Base-by-base conservation (phyloP, 2,329 filamentous ascomycete genomes). In the Diaporthe citri region DNA sequence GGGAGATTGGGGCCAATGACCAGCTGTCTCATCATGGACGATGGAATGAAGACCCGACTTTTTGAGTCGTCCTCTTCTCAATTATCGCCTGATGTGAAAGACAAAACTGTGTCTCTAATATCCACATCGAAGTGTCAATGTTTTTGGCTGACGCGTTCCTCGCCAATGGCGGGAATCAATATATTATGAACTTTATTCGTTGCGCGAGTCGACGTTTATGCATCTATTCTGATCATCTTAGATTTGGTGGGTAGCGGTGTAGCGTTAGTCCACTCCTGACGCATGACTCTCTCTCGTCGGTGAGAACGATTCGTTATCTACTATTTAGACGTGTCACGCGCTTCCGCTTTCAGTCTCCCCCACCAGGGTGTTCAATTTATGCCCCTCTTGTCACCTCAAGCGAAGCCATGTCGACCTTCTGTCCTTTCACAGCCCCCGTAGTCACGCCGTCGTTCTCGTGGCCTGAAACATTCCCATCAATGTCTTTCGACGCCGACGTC, bases 161-260 rank as follows among this genome's bases (percentile, higher is more conserved):
- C 62, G 62, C 62, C 22, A 36, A 51, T 17, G 62, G 43, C 46
- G 62, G 62, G 28, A 52, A 39, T 20, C 13, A 52, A 36, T 36
- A 52, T 67, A 36, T 51, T 25, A 22, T 52, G 43, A 67, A 67
- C 46, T 48, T 34, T 67, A 67, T 36, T 52, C 2, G 7, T 6
- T 67, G 62, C 62, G 8, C 62, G 62, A 67, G 43, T 67, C 62
- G 31, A 67, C 4, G 5, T 51, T 67, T 15, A 67, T 67, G 62
- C 62, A 13, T 51, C 43, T 39, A 36, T 25, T 52, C 6, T 52
- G 43, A 67, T 67, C 46, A 39, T 36, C 28, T 46, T 10, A 25
- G 20, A 67, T 39, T 52, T 67, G 62, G 31, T 36, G 31, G 60
- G 31, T n/a, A 67, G 62, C 62, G 62, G 62, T 67, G 62, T 67